Evolutionary conservation across 164 flowering plant genomes (phyloP).

Genomic region (Macadamia tetraphylla): DNA sequence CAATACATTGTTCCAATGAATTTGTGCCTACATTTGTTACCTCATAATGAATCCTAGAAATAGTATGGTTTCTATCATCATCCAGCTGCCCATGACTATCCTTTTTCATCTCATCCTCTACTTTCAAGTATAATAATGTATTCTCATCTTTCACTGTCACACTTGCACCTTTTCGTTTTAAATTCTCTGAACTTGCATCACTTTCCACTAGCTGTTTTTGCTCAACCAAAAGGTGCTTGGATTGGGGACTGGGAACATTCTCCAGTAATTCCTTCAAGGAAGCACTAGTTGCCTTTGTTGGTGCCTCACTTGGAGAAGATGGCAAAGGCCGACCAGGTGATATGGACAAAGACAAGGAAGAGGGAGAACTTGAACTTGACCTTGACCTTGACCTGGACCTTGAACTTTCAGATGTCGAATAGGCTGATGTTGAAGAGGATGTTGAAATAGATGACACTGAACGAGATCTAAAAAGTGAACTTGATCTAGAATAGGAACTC

Average conservation of each 20-base stretch:
- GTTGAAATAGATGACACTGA: conserved; percentile 23
- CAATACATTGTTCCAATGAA: conserved; percentile 9
- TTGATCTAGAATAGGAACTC: conserved; percentile 12
- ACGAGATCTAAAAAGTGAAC: conserved; percentile 22
- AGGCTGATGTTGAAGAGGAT: conserved; percentile 21
- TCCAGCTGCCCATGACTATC: conserved; percentile 6
- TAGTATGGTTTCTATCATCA: conserved; percentile 1
- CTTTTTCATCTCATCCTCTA: conserved; percentile 12
- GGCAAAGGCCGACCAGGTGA: conserved; percentile 18
- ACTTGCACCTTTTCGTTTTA: conserved; percentile 6
- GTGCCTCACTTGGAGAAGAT: conserved; percentile 25
- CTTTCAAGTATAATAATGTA: conserved; percentile 6
- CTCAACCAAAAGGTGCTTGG: conserved; percentile 19
- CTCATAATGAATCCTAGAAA: conserved; percentile 3
- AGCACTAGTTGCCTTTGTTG: conserved; percentile 5
- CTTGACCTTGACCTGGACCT: conserved; percentile 22
- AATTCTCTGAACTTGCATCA: conserved; percentile 11
- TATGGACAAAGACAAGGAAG: conserved; percentile 28
- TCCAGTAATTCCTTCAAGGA: conserved; percentile 13
- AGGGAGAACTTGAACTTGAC: conserved; percentile 22
- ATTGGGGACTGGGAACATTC: conserved; percentile 8
- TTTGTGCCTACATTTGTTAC: conserved; percentile 8
- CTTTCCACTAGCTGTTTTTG: conserved; percentile 2
- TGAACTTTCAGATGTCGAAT: conserved; percentile 18
- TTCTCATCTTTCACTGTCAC: conserved; percentile 7